Evolutionary conservation across 2,329 filamentous ascomycete genomes (phyloP), one percentile per base, ranked within the genome.

Genomic region (Colletotrichum agaves): DNA sequence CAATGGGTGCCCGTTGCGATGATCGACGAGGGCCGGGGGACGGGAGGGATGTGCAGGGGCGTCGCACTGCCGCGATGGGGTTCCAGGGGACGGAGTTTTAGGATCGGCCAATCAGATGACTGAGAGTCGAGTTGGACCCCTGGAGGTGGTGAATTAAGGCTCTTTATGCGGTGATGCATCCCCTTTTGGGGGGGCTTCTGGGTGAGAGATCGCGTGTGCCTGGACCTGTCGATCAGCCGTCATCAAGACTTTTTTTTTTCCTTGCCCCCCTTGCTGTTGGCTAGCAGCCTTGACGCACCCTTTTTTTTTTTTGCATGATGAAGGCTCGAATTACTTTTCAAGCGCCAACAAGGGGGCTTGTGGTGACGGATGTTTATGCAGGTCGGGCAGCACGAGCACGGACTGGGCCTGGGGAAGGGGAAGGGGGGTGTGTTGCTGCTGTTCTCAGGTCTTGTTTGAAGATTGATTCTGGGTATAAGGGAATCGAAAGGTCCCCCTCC

Each of bases 161-260:
- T 31, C 35, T 59, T 67, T 60, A 67, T 64, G 64, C 64, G 53
- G 44, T 31, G 61, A 67, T 66, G 63, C 63, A 62, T 62, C 60
- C 46, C 46, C 33, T 43, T 61, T 43, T n/a, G 21, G 21, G 21
- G 21, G 21, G 4, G 21, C 3, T 23, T 7, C 27, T 27, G 27
- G 27, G 27, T 27, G 23, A 27, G 23, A 27, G 7, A 27, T 4
- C 23, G 27, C 27, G 27, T 13, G n/a, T 17, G 31, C 13, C 52
- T 56, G 52, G 52, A 12, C 52, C 37, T 56, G 37, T 56, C 52
- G 52, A 56, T 56, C 52, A 56, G 19, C 52, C 52, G 50, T 37
- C 33, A 8, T 53, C 41, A 7, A 27, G 27, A 1, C 27, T 27
- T 2, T 27, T 2, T 7, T 8, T 27, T 27, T 27, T 27, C 8